These are phyloP conservation scores for Gynandropsis gynandra DNA, from an alignment of 345 rosid species.

Conservation along the genomic window DNA sequence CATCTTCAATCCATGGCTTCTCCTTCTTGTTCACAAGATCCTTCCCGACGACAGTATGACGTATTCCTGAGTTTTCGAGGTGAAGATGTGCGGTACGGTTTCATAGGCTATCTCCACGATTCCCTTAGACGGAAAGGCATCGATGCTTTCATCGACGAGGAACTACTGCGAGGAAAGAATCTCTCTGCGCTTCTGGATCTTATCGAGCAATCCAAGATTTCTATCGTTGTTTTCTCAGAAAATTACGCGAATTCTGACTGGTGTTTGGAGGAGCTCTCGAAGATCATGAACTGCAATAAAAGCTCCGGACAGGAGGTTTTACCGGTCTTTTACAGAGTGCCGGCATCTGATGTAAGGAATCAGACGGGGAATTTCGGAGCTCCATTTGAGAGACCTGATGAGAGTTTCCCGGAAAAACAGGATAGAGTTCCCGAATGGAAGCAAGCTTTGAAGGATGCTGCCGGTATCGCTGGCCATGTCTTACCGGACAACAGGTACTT, in stretches of 20 bases:
- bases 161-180: constrained; percentile 16
- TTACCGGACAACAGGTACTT: constrained; percentile 10
- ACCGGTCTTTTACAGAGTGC: constrained; percentile 27
- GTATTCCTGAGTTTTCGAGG: constrained; percentile 36
- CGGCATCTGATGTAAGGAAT: constrained; percentile 14
- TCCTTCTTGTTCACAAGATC: not conserved
- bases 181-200: constrained; percentile 10
- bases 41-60: constrained; percentile 10
- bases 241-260: constrained; percentile 26
- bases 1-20: constrained; percentile 5
- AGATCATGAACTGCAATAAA: constrained; percentile 22
- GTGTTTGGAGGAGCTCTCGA: constrained; percentile 30
- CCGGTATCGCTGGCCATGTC: constrained; percentile 16
- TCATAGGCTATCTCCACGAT: constrained; percentile 17
- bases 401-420: not conserved
- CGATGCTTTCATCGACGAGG: constrained; percentile 14
- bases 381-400: constrained; percentile 15
- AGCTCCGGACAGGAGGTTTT: constrained; percentile 9
- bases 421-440: not conserved
- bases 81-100: constrained; percentile 12
- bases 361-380: constrained; percentile 20
- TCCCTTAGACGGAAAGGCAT: constrained; percentile 11
- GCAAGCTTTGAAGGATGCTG: constrained; percentile 3
- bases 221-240: constrained; percentile 22
- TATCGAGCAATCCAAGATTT: constrained; percentile 26